A percentile compares a stretch with the other conserved stretches of the same genome.
phyloP scores from a whole-genome alignment of 495 filamentous ascomycete genomes.

The Hypoxylon rickii region DNA sequence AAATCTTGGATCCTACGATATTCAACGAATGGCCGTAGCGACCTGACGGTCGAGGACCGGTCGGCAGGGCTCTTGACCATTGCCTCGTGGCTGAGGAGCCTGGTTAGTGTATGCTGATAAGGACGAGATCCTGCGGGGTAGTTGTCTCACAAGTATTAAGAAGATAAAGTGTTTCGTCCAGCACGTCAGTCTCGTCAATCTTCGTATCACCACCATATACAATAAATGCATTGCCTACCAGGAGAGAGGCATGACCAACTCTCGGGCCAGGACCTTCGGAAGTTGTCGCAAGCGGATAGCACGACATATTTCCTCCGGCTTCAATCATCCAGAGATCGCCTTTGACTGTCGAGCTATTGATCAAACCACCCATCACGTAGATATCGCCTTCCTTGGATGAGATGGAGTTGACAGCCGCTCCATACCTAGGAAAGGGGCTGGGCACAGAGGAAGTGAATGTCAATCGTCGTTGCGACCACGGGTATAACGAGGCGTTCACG shows the following conservation, averaged over 20 bases:
- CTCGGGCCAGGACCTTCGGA: slow-evolving; percentile 93
- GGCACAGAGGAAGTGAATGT: slow-evolving; percentile 82
- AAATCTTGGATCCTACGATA: slow-evolving; percentile 94
- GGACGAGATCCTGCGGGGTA: slow-evolving; percentile 17
- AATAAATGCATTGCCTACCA: slow-evolving; percentile 98
- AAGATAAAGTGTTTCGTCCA: slow-evolving; percentile 96
- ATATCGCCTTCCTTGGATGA: slow-evolving; percentile 96
- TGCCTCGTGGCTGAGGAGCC: slow-evolving; percentile 79
- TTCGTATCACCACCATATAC: slow-evolving; percentile 99
- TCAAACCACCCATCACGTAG: slow-evolving; percentile 96
- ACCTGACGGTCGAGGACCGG: slow-evolving; percentile 79
- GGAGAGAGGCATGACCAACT: slow-evolving; percentile 91
- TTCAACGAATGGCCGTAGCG: slow-evolving; percentile 97
- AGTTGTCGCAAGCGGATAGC: slow-evolving; percentile 88
- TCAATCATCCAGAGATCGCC: slow-evolving; percentile 99
- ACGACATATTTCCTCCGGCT: slow-evolving; percentile 82
- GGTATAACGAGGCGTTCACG: slow-evolving; percentile 73
- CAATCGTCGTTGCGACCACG: slow-evolving; percentile 90
- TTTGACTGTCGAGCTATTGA: slow-evolving; percentile 91
- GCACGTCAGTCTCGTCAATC: slow-evolving; percentile 83
- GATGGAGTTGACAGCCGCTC: slow-evolving; percentile 89
- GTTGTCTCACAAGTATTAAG: slow-evolving; percentile 88
- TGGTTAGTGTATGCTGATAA: slow-evolving; percentile 31
- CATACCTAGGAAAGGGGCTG: slow-evolving; percentile 95
- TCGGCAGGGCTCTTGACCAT: slow-evolving; percentile 92